phyloP scores from a whole-genome alignment of 345 rosid species.

The Syzygium aqueum region DNA sequence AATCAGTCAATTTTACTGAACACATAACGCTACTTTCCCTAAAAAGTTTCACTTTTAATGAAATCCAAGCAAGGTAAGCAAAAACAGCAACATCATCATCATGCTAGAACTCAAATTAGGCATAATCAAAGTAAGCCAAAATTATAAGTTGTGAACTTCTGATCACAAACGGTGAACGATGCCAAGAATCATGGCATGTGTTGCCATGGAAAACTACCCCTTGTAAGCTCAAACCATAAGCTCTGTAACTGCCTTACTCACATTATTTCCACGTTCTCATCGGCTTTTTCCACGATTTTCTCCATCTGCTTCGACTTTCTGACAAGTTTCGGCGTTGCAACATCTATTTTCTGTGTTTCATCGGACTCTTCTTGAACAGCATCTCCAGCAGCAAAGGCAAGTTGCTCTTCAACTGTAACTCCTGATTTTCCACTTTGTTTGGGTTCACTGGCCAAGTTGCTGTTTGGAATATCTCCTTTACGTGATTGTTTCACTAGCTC shows the following conservation, averaged over 20 bases:
- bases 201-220: not conserved
- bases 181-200: not conserved
- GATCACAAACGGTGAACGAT: not conserved
- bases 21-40: not conserved
- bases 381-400: not conserved
- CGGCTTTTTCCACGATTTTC: not conserved
- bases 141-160: not conserved
- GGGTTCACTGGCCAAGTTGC: not conserved
- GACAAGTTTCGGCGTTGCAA: not conserved
- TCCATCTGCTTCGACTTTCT: not conserved
- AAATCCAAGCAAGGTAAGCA: not conserved
- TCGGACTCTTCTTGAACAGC: not conserved
- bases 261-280: not conserved
- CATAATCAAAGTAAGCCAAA: not conserved
- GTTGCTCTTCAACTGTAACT: not conserved
- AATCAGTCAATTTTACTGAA: fast-evolving
- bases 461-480: not conserved
- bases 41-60: not conserved
- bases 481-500: not conserved
- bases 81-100: not conserved
- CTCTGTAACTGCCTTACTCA: not conserved
- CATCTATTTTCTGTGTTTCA: not conserved
- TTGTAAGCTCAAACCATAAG: not conserved
- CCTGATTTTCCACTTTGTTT: not conserved
- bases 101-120: not conserved